A percentile compares a stretch with the other conserved stretches of the same genome.
These are phyloP conservation scores for Colletotrichum cereale DNA, from an alignment of 2,329 filamentous ascomycete species.

Conservation along the genomic window DNA sequence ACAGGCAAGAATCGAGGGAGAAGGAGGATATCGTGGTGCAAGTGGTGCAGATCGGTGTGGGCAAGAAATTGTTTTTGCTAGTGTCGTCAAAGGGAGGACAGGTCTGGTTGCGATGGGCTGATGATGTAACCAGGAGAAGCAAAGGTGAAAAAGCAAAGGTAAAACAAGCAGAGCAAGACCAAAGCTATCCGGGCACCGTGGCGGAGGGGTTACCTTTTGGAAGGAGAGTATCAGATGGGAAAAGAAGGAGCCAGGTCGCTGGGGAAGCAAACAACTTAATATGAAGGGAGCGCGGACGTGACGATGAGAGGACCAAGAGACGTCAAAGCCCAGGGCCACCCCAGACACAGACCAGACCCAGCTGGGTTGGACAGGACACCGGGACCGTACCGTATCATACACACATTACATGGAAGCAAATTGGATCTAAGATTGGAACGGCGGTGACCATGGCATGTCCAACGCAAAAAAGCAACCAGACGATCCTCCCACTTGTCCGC, in stretches of 20 bases:
- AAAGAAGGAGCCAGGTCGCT: slow-evolving; percentile 27
- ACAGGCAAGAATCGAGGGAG: slow-evolving; percentile 29
- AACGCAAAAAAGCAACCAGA: slow-evolving; percentile 42
- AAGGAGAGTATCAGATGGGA: slow-evolving; percentile 40
- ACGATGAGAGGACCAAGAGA: slow-evolving; percentile 42
- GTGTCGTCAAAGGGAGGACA: slow-evolving; percentile 36
- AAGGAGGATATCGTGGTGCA: slow-evolving; percentile 8
- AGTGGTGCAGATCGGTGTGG: slow-evolving; percentile 33
- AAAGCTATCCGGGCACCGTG: slow-evolving; percentile 33
- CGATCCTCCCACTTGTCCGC: slow-evolving; percentile 41
- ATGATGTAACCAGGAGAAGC: slow-evolving; percentile 39
- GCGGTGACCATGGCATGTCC: slow-evolving; percentile 42
- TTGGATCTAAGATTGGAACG: slow-evolving; percentile 43
- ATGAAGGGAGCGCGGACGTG: slow-evolving; percentile 40
- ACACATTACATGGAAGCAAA: slow-evolving; percentile 36
- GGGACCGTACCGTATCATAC: slow-evolving; percentile 32
- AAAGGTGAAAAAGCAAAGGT: slow-evolving; percentile 39
- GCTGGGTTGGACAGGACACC: slow-evolving; percentile 42
- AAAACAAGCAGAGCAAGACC: slow-evolving; percentile 36
- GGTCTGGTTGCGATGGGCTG: slow-evolving; percentile 16
- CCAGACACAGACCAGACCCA: slow-evolving; percentile 40
- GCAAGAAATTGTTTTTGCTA: slow-evolving; percentile 33
- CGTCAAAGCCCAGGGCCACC: slow-evolving; percentile 41
- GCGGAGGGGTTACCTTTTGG: slow-evolving; percentile 31
- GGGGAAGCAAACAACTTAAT: slow-evolving; percentile 41